A percentile compares a stretch with the other conserved stretches of the same genome.
phyloP scores from a whole-genome alignment of 306 rosid genomes.

The Quercus agrifolia region DNA sequence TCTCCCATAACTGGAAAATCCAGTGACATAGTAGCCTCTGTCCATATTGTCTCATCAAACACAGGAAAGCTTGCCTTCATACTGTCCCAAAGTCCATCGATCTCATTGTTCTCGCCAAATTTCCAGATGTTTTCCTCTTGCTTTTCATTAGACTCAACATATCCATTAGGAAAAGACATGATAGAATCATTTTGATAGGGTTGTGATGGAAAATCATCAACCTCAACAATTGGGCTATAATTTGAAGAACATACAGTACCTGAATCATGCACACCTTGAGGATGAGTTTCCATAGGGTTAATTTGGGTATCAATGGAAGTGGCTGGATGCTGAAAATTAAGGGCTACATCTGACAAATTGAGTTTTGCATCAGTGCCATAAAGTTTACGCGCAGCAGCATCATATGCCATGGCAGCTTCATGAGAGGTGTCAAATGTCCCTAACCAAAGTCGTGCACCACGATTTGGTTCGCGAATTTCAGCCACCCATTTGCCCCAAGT shows the following conservation, averaged over 20 bases:
- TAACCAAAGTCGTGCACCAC: constrained; percentile 92
- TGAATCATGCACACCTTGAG: not conserved
- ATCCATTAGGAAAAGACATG: constrained; percentile 15
- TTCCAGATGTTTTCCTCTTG: not conserved
- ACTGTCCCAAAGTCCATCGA: constrained; percentile 36
- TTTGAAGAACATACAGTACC: not conserved
- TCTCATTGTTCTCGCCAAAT: constrained; percentile 8
- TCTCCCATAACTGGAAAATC: constrained; percentile 48
- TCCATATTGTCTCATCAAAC: constrained; percentile 67
- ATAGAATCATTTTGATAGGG: constrained; percentile 10
- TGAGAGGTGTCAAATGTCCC: constrained; percentile 77
- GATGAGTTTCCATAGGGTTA: not conserved
- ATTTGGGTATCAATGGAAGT: not conserved
- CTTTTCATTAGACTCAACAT: not conserved
- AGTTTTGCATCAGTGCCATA: constrained; percentile 80
- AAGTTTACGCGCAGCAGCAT: constrained; percentile 70
- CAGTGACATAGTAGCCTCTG: constrained; percentile 65
- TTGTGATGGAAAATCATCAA: constrained; percentile 17
- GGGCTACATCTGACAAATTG: constrained; percentile 47
- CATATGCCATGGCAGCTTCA: constrained; percentile 88
- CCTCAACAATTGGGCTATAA: not conserved
- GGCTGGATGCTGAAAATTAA: constrained; percentile 9
- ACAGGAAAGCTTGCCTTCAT: constrained; percentile 29
- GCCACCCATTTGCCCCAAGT: constrained; percentile 99
- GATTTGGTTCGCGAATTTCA: constrained; percentile 89